Conservation (phyloP, 768 basidiomycete genomes). For the Hypsizygus marmoreus region DNA sequence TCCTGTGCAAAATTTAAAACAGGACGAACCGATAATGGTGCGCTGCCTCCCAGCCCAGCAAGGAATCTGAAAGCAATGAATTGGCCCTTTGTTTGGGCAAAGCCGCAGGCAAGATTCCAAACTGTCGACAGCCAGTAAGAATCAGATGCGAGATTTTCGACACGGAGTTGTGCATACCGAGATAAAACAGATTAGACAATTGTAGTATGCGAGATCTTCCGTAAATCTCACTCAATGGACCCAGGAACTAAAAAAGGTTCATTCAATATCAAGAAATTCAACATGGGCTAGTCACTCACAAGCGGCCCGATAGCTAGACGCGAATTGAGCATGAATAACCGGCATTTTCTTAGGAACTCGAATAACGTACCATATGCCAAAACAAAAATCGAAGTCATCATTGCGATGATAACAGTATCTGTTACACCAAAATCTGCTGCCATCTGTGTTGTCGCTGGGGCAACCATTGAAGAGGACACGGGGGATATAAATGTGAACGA, state of each 20-base stretch:
- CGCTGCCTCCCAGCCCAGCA: conserved; percentile 72
- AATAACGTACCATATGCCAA: conserved; percentile 57
- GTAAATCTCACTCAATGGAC: conserved; percentile 72
- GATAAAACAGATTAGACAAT: conserved; percentile 62
- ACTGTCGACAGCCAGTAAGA: conserved; percentile 23
- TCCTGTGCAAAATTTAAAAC: conserved; percentile 38
- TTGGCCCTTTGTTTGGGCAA: conserved; percentile 57
- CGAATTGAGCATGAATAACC: not conserved
- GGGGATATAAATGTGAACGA: conserved; percentile 70
- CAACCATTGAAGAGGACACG: conserved; percentile 73
- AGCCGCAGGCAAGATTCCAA: conserved; percentile 68
- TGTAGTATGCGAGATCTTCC: conserved; percentile 67
- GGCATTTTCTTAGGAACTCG: not conserved
- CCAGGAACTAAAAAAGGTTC: conserved; percentile 47
- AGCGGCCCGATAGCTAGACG: conserved; percentile 52
- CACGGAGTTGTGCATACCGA: conserved; percentile 43
- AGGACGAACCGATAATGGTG: conserved; percentile 59
- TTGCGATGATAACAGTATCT: conserved; percentile 45
- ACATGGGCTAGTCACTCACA: conserved; percentile 25
- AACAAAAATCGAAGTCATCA: conserved; percentile 58
- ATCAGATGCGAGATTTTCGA: not conserved
- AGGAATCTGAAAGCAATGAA: conserved; percentile 71
- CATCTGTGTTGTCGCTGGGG: conserved; percentile 59
- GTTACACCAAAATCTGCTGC: conserved; percentile 57
- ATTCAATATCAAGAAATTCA: not conserved